Evolutionary conservation across 2,329 filamentous ascomycete species (phyloP).

Genomic region (Cladosporium sp.): DNA sequence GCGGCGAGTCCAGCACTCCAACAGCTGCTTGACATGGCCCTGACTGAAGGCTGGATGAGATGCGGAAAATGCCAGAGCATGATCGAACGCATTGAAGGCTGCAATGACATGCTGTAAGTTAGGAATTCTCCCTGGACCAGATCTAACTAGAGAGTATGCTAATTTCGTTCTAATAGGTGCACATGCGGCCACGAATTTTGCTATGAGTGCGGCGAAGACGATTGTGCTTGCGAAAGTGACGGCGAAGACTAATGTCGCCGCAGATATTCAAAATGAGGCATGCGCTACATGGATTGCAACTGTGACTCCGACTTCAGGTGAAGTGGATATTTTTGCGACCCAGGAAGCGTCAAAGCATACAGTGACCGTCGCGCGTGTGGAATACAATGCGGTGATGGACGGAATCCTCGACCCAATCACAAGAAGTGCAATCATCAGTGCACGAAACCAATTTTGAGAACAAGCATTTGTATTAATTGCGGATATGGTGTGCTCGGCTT

Average conservation of each 20-base stretch:
- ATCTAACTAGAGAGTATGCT: background rate
- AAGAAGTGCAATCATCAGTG: background rate
- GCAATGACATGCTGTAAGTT: background rate
- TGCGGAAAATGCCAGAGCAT: background rate
- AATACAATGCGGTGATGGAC: background rate
- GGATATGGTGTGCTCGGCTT: background rate
- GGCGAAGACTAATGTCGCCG: background rate
- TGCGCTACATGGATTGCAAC: background rate
- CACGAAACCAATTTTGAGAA: background rate
- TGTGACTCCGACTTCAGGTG: background rate
- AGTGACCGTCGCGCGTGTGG: background rate
- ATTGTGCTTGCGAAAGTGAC: background rate
- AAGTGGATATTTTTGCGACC: background rate
- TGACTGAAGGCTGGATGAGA: background rate
- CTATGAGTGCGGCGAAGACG: background rate
- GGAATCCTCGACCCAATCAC: background rate
- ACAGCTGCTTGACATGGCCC: background rate
- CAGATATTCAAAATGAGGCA: background rate
- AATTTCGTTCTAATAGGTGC: background rate
- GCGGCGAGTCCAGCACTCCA: background rate
- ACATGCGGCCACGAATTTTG: background rate
- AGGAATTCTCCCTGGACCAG: background rate
- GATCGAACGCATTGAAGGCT: background rate
- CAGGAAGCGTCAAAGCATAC: background rate
- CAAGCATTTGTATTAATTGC: background rate